Base-by-base conservation (phyloP, 768 basidiomycete species). In the Kwoniella heveanensis region DNA sequence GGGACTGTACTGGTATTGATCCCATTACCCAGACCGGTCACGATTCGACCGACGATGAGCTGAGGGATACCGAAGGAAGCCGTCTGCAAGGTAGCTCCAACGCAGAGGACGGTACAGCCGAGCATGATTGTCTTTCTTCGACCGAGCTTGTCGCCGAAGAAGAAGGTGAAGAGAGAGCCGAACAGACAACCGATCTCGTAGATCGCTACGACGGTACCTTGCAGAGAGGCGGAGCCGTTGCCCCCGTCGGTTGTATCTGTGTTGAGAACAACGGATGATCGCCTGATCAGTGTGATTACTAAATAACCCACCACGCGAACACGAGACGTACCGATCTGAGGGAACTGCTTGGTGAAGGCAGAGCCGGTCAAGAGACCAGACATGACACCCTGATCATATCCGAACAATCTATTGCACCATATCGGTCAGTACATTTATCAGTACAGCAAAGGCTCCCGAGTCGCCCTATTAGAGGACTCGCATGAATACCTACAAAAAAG, bases 171-270 rank as follows among this genome's bases (percentile, higher is more conserved):
- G 26, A 77, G 59, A 3, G 76, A 63, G 7, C 76, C 76, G 21
- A 67, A 59, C 13, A 64, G 51, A 48, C 76, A 77, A 1, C 76
- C 76, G 36, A 68, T 66, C 22, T 77, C 75, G 59, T 73, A 71
- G 29, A 74, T 70, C n/a, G 72, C 70, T 8, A 74, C 70, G 54
- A 70, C 63, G 0, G 69, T 70, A 13, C 72, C 72, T 48, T 67
- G 68, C 1, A 74, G 50, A 29, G 62, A 60, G 3, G 71, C 54
- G 24, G 67, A 66, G 2, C 66, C 60, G 32, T 48, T 57, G 49
- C 48, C 62, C 0, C 29, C 49, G 32, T 55, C 54, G 3, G 64
- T 63, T 21, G 66, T 67, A 36, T 65, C 64, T 65, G 58, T 17
- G 49, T 15, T 54, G n/a, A n/a, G n/a, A n/a, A n/a, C n/a, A n/a